Conservation (phyloP, 495 filamentous ascomycete species). For the Tetracladium marchalianum region DNA sequence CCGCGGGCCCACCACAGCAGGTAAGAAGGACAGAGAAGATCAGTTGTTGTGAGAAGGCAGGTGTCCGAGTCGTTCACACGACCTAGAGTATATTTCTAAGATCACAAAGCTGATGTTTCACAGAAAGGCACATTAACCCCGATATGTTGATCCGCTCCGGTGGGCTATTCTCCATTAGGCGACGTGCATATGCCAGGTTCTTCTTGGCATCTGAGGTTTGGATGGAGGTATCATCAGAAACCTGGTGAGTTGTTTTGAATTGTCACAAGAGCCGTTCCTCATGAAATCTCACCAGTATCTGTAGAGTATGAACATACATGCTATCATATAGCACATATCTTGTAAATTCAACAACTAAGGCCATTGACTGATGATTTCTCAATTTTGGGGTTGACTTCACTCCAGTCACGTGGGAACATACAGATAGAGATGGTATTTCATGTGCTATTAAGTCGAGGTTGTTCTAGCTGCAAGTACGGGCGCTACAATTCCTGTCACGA, state of each 20-base stretch:
- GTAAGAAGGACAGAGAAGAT: conserved; percentile 1
- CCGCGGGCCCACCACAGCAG: conserved; percentile 19
- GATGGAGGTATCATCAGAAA: too few relatives aligned
- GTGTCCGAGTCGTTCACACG: conserved; percentile 8
- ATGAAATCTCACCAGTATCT: too few relatives aligned
- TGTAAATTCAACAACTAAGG: too few relatives aligned
- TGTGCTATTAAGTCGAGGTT: conserved; percentile 1
- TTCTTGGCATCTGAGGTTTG: too few relatives aligned
- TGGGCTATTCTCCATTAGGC: background rate
- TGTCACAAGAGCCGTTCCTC: too few relatives aligned
- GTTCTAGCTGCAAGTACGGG: conserved; percentile 6
- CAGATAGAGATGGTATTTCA: background rate
- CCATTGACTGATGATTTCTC: too few relatives aligned
- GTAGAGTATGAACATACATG: too few relatives aligned
- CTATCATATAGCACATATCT: too few relatives aligned
- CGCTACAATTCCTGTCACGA: background rate
- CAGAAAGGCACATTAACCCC: conserved; percentile 11
- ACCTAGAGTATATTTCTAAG: conserved; percentile 4
- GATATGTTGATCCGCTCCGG: conserved; percentile 10
- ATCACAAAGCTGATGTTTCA: conserved; percentile 16
- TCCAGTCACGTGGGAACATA: too few relatives aligned
- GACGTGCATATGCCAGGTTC: too few relatives aligned
- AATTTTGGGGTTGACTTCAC: too few relatives aligned
- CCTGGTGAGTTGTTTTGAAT: too few relatives aligned
- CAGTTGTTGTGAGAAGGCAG: conserved; percentile 1